Base-by-base conservation (phyloP, 2,329 filamentous ascomycete species). In the Rosellinia necatrix region DNA sequence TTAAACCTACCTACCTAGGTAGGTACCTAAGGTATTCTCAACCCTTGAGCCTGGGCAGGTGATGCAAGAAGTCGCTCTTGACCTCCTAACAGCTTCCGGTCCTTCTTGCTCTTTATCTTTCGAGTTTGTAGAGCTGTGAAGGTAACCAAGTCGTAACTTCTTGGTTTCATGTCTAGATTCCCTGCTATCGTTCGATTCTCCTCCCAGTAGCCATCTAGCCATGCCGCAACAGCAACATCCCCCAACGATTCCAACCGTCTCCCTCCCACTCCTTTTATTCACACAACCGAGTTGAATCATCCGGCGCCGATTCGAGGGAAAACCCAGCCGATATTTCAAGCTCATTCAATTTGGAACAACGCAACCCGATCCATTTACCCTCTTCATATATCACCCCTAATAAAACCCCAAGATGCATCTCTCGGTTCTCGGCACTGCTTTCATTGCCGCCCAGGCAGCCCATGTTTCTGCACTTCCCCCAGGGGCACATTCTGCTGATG, bases 391-490 rank as follows among this genome's bases (percentile, higher is more conserved):
- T 13, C 21, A 35, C 15, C 35, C 27, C 44, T 10, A 58, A 29
- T 29, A 32, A 35, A 38, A 34, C 37, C 24, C 15, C 43, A 58
- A 58, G 42, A 62, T 62, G 60, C 49, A 54, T 46, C 8, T 46
- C 37, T 51, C 49, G 6, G 21, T 25, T 21, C 41, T 60, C 34
- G 25, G 37, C 32, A 13, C 53, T 42, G 27, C 60, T n/a, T 53
- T 49, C 52, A 19, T 62, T 13, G 51, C 54, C 50, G 25, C 50
- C 24, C 54, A 53, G 54, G 54, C 51, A 34, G n/a, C 32, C 41
- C 40, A 38, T 12, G 35, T 58, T 22, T 49, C n/a, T 51, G 60
- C 54, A 6, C 40, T 60, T 13, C 60, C 60, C n/a, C 57, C 58
- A 30, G 59, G 48, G 37, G 12, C 35, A 19, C 43, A 50, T 24